Conservation (phyloP, 2,329 filamentous ascomycete genomes). For the Fragosphaeria purpurea region DNA sequence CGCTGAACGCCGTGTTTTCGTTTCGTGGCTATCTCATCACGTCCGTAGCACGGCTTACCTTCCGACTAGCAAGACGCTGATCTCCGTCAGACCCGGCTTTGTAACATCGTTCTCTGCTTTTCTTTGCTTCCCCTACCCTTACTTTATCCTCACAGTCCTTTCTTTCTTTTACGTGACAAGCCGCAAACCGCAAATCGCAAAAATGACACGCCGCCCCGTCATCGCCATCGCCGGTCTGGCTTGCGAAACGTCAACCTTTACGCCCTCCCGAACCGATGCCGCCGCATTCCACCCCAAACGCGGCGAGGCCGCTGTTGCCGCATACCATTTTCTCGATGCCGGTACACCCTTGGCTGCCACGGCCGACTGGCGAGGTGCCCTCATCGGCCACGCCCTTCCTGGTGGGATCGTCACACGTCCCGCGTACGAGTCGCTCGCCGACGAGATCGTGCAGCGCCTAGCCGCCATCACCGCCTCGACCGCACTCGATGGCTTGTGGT, state of each 20-base stretch:
- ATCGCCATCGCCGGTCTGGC: conserved; percentile 43
- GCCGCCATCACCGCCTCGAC: conserved; percentile 22
- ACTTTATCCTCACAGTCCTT: too few relatives aligned
- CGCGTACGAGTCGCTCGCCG: conserved; percentile 34
- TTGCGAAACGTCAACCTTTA: conserved; percentile 44
- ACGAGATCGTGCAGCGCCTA: conserved; percentile 31
- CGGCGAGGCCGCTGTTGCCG: conserved; percentile 30
- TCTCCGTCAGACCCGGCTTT: too few relatives aligned
- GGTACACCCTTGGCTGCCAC: conserved; percentile 29
- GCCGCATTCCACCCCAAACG: conserved; percentile 39
- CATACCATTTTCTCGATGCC: conserved; percentile 35
- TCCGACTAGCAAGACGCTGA: too few relatives aligned
- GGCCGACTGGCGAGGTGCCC: conserved; percentile 38
- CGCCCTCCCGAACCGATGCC: conserved; percentile 36
- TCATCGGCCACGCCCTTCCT: conserved; percentile 41
- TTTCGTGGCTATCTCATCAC: too few relatives aligned
- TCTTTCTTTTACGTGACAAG: too few relatives aligned
- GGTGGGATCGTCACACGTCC: conserved; percentile 36
- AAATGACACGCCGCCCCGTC: conserved; percentile 21
- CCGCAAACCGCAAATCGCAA: neutral
- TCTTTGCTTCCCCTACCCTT: too few relatives aligned
- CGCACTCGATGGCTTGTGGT: conserved; percentile 39
- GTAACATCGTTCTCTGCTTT: too few relatives aligned
- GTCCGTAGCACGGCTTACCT: too few relatives aligned
- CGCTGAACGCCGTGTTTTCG: too few relatives aligned